Evolutionary conservation across 192 early-diverging fungal genomes (phyloP).

Genomic region (Podila epigama): DNA sequence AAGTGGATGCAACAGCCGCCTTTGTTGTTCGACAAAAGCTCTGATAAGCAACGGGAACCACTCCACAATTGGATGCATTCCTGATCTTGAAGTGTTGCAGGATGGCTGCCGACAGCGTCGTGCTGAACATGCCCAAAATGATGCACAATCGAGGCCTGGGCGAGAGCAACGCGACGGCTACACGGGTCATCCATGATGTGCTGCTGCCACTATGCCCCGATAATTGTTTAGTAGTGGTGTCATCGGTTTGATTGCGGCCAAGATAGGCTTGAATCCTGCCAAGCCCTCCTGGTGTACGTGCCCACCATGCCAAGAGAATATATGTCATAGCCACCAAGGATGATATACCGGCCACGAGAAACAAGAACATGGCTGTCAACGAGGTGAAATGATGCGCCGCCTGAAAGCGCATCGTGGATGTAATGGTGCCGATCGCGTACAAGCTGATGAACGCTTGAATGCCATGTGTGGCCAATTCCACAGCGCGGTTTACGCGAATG

Average conservation of each 20-base stretch:
- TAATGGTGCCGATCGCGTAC: conserved; percentile 20
- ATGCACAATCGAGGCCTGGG: conserved; percentile 9
- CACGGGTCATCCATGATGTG: neutral
- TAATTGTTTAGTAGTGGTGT: neutral
- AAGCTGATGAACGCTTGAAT: conserved; percentile 9
- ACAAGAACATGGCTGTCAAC: conserved; percentile 8
- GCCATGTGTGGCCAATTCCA: conserved; percentile 13
- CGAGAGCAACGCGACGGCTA: neutral
- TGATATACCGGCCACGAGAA: conserved; percentile 11
- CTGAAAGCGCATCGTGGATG: conserved; percentile 5
- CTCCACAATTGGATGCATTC: neutral
- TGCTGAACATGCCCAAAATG: neutral
- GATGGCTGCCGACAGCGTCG: neutral
- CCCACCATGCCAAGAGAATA: conserved; percentile 23
- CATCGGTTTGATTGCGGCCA: neutral
- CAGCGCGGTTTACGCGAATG: neutral
- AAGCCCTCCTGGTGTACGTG: neutral
- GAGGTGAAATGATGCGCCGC: neutral
- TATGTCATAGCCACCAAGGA: conserved; percentile 7
- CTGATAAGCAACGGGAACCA: neutral
- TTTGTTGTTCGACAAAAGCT: conserved; percentile 17
- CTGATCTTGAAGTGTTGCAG: conserved; percentile 16
- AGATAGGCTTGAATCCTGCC: neutral
- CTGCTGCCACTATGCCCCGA: neutral
- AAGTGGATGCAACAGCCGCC: conserved; percentile 3